Evolutionary conservation across 495 filamentous ascomycete species (phyloP), one percentile per base, ranked within the genome.

Genomic region (Penicillium dipodomyicola): DNA sequence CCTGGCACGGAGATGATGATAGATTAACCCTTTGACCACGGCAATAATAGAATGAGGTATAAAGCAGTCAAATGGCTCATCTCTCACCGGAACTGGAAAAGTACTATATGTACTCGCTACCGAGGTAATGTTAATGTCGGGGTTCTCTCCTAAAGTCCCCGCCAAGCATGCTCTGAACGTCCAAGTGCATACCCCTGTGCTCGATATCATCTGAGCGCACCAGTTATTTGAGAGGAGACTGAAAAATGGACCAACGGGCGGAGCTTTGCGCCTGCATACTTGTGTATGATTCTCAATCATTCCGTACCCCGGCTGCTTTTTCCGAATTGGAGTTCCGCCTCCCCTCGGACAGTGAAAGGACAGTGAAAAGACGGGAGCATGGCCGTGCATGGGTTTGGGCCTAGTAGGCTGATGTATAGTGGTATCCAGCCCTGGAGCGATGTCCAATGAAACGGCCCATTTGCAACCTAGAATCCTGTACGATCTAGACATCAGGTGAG

Each of bases 381-480:
- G 59, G 50, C 55, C 50, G 55, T 50, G 55, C 39, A 54, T 37
- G 49, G 46, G 50, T 39, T 54, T 15, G 23, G 59, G 33, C 55
- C 54, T 30, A 43, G 46, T 46, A n/a, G 33, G 12, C 10, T 25
- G 17, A 29, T 25, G 29, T 10, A 30, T 48, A 39, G 35, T 30
- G 1, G 14, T 35, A 32, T 30, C 45, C 35, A 17, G 23, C 23
- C 5, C 23, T 25, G 23, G 23, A 6, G n/a, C 9, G 3, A 33
- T 33, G 6, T n/a, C 10, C 55, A 58, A 58, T 62, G 10, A 51
- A 14, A 45, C 20, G 29, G 8, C 23, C 11, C 22, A 44, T 25
- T 17, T 35, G 44, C 12, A 42, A 50, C 50, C 30, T 49, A 48
- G 43, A 42, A 35, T 40, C 23, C 19, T 35, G 40, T 42, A 45